These are phyloP conservation scores for Akanthomyces muscarius DNA, from an alignment of 2,329 filamentous ascomycete species.

Conservation along the genomic window DNA sequence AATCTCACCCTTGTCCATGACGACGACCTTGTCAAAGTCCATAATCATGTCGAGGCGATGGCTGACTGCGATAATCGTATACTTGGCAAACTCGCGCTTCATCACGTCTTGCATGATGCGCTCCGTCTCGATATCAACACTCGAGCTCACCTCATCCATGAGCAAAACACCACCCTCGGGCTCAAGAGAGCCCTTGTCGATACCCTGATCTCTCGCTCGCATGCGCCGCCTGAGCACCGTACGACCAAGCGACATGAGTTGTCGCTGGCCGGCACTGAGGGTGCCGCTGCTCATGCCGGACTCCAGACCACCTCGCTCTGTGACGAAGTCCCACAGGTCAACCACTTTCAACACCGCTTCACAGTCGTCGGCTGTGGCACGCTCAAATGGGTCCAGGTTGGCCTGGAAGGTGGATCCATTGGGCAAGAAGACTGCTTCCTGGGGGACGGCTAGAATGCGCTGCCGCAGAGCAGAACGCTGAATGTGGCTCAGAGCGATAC, in stretches of 20 bases:
- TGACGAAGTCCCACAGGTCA: not conserved
- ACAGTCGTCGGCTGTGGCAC: not conserved
- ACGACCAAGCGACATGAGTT: conserved; percentile 13
- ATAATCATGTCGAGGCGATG: conserved; percentile 12
- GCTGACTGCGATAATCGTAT: conserved; percentile 9
- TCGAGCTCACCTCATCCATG: conserved; percentile 13
- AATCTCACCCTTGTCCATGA: conserved; percentile 12
- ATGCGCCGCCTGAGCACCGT: conserved; percentile 3
- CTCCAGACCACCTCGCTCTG: conserved; percentile 1
- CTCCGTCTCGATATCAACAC: conserved; percentile 15
- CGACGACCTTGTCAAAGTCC: conserved; percentile 11
- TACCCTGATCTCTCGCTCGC: not conserved
- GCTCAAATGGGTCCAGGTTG: not conserved
- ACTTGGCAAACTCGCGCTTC: not conserved
- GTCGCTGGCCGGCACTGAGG: conserved; percentile 12
- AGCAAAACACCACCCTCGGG: conserved; percentile 11
- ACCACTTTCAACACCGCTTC: conserved; percentile 1
- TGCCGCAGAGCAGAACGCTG: conserved; percentile 15
- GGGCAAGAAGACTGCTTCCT: conserved; percentile 18
- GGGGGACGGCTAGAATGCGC: conserved; percentile 19
- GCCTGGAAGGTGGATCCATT: not conserved
- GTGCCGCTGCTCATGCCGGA: not conserved
- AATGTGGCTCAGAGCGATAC: conserved; percentile 5
- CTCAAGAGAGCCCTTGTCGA: not conserved
- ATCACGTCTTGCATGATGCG: conserved; percentile 7